Evolutionary conservation across 2,329 filamentous ascomycete genomes (phyloP), one percentile per base, ranked within the genome.

Genomic region (Diaporthe helianthi): DNA sequence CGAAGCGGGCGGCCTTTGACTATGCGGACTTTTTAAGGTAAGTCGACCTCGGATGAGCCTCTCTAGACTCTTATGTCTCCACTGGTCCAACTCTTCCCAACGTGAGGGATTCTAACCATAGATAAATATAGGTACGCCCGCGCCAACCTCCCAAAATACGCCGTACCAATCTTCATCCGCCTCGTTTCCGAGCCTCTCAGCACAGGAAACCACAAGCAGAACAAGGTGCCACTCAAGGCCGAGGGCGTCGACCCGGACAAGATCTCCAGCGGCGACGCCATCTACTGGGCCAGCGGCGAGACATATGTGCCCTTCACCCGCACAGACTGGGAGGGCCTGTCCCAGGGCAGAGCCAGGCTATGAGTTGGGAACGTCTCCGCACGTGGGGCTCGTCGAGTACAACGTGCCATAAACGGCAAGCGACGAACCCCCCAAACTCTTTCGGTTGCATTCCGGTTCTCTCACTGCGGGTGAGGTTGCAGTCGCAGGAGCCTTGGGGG

Each of bases 161-260:
- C 92, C 0, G 90, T 94, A 1, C 92, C 92, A 0, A 79, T 93
- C 2, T 94, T 94, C 80, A 74, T 94, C 51, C 83, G 92, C 0
- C 78, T 93, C 22, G 84, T 92, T 26, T 80, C 84, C 51, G 81
- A 81, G 44, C 83, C 85, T 68, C 87, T 84, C 31, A 86, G 90
- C 7, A 91, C 89, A 74, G 89, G 92, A 76, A 94, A 93, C 74
- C 91, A 93, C 77, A 94, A 94, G 80, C 92, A 93, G 79, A 92
- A 93, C 76, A 94, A 94, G 77, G 86, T 90, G 1, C 89, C 89
- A 0, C 80, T 93, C 54, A 84, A 90, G 74, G 86, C 87, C 54
- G 89, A 92, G 72, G 91, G 90, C 0, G 85, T 92, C 17, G 86
- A 92, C 76, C 85, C 87, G 2, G 78, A 78, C 29, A 83, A 83